Conservation (phyloP, 345 rosid species). For the Limnanthes douglasii region DNA sequence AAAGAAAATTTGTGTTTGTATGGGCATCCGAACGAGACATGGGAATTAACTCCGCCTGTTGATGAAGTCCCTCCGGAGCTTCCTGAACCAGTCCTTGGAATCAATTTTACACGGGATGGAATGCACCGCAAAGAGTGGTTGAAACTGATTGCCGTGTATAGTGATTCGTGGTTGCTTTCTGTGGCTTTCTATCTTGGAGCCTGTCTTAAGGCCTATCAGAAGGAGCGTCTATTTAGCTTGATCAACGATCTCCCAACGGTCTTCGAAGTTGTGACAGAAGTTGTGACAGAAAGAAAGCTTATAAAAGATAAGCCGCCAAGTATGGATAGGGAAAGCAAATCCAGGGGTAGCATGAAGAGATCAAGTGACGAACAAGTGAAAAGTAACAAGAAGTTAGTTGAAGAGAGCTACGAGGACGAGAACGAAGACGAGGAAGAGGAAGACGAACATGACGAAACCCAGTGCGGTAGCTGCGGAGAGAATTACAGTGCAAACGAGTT, state of each 20-base stretch:
- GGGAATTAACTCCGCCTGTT: slow-evolving; percentile 92
- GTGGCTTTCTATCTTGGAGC: slow-evolving; percentile 94
- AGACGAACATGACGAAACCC: slow-evolving; percentile 62
- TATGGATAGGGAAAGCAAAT: slow-evolving; percentile 71
- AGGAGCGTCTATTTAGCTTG: slow-evolving; percentile 82
- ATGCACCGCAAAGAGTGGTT: slow-evolving; percentile 89
- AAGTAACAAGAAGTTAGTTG: slow-evolving; percentile 47
- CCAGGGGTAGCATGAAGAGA: slow-evolving; percentile 41
- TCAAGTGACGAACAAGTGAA: no score
- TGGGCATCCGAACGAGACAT: slow-evolving; percentile 69
- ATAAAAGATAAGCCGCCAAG: slow-evolving; percentile 78
- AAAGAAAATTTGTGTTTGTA: slow-evolving; percentile 89
- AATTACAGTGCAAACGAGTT: slow-evolving; percentile 68
- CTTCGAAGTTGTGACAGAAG: slow-evolving; percentile 91
- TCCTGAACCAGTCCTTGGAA: slow-evolving; percentile 92
- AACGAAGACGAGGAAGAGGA: slow-evolving; percentile 63
- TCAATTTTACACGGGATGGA: slow-evolving; percentile 92
- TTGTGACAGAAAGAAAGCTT: slow-evolving; percentile 83
- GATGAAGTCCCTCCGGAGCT: slow-evolving; percentile 97
- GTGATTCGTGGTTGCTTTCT: slow-evolving; percentile 68
- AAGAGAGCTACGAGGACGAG: slow-evolving; percentile 63
- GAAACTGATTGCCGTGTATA: slow-evolving; percentile 45
- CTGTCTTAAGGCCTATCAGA: no score
- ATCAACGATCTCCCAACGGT: slow-evolving; percentile 90
- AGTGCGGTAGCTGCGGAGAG: slow-evolving; percentile 67